A percentile compares a stretch with the other conserved stretches of the same genome.
Evolutionary conservation across 2,329 filamentous ascomycete species (phyloP).

Genomic region (Lachnellula cervina): DNA sequence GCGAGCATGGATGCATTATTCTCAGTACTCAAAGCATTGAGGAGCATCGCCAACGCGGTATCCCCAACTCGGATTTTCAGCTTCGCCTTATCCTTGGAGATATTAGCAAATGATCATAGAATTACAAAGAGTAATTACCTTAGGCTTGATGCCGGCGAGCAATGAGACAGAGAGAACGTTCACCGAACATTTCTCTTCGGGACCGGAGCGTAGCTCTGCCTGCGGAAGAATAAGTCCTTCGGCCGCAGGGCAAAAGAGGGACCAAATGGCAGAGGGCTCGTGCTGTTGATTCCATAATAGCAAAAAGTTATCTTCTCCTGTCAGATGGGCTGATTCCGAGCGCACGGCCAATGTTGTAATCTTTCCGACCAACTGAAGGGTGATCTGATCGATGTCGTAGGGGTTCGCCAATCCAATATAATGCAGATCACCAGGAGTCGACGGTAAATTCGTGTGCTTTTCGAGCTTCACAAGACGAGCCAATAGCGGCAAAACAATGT

Average conservation of each 20-base stretch:
- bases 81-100: slow-evolving; percentile 4
- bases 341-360: slow-evolving; percentile 17
- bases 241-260: slow-evolving; percentile 12
- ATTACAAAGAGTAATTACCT: slow-evolving; percentile 9
- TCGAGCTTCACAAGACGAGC: not conserved
- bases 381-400: slow-evolving; percentile 9
- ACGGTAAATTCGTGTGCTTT: not conserved
- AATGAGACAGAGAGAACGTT: slow-evolving; percentile 21
- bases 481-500: not conserved
- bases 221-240: slow-evolving; percentile 5
- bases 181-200: slow-evolving; percentile 17
- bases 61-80: slow-evolving; percentile 16
- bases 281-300: slow-evolving; percentile 2
- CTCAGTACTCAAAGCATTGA: slow-evolving; percentile 14
- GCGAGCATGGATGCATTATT: slow-evolving; percentile 11
- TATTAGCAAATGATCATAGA: slow-evolving; percentile 7
- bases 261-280: slow-evolving; percentile 12
- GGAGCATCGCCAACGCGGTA: slow-evolving; percentile 22
- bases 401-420: slow-evolving; percentile 11
- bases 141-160: slow-evolving; percentile 22
- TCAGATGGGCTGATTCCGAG: slow-evolving; percentile 12
- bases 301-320: slow-evolving; percentile 17
- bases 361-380: slow-evolving; percentile 20
- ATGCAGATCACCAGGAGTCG: not conserved
- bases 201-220: slow-evolving; percentile 9